Evolutionary conservation across 2,329 filamentous ascomycete genomes (phyloP).

Genomic region (Penicillium glabrum): DNA sequence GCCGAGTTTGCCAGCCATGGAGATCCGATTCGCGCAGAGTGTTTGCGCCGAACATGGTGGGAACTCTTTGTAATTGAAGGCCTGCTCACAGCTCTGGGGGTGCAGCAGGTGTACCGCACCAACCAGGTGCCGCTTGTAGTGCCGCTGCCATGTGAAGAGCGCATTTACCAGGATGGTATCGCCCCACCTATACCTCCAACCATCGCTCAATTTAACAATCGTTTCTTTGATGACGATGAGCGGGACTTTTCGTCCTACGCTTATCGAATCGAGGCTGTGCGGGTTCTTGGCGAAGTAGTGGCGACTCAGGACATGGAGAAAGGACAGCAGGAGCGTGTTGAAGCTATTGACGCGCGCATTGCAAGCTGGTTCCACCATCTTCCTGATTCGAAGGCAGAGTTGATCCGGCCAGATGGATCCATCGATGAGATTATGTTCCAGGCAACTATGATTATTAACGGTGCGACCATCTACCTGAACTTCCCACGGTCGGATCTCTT

Average conservation of each 20-base stretch:
- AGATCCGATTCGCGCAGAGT: conserved; percentile 72
- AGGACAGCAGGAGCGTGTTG: conserved; percentile 55
- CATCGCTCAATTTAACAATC: conserved; percentile 73
- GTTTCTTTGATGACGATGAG: conserved; percentile 69
- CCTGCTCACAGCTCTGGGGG: conserved; percentile 72
- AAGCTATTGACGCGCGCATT: conserved; percentile 58
- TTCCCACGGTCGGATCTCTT: conserved; percentile 73
- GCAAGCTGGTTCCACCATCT: conserved; percentile 79
- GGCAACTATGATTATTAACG: conserved; percentile 73
- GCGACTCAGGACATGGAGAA: conserved; percentile 38
- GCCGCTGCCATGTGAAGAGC: conserved; percentile 77
- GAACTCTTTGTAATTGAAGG: conserved; percentile 78
- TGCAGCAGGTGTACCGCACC: conserved; percentile 57
- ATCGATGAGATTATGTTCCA: conserved; percentile 92
- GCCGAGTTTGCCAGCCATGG: conserved; percentile 63
- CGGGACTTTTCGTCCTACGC: conserved; percentile 76
- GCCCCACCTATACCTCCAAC: conserved; percentile 59
- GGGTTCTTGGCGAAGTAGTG: conserved; percentile 76
- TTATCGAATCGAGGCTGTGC: conserved; percentile 78
- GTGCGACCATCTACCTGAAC: conserved; percentile 69
- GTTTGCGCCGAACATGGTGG: conserved; percentile 90
- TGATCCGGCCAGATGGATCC: conserved; percentile 67
- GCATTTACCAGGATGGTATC: conserved; percentile 57
- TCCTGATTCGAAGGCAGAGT: conserved; percentile 68
- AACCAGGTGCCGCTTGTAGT: conserved; percentile 69